A percentile compares a stretch with the other conserved stretches of the same genome.
These are phyloP conservation scores for Helichrysum umbraculigerum DNA, from an alignment of 129 eudicot genomes.

Conservation along the genomic window DNA sequence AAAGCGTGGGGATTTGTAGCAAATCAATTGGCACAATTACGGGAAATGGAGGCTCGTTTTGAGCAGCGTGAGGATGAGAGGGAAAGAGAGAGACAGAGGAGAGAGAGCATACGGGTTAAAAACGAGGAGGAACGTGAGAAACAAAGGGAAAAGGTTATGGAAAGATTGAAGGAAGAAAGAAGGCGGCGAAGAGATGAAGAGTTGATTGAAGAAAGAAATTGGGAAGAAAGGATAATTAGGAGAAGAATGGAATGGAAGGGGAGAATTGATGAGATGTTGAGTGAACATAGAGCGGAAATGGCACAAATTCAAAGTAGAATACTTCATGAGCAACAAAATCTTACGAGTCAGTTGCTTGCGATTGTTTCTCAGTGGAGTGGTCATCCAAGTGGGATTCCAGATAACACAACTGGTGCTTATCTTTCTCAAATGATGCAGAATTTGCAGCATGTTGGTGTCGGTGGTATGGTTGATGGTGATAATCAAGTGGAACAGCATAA, in stretches of 20 bases:
- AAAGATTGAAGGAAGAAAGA: conserved; percentile 62
- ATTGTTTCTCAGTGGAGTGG: conserved; percentile 88
- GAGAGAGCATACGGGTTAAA: conserved; percentile 51
- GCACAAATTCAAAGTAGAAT: conserved; percentile 73
- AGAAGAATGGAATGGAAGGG: conserved; percentile 81
- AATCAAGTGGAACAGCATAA: conserved; percentile 71
- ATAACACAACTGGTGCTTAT: conserved; percentile 67
- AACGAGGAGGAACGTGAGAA: conserved; percentile 59
- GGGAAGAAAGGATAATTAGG: conserved; percentile 68
- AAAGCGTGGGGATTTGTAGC: conserved; percentile 75
- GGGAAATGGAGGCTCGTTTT: conserved; percentile 71
- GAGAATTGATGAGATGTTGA: conserved; percentile 76
- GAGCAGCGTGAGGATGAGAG: conserved; percentile 81
- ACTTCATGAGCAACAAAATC: conserved; percentile 80
- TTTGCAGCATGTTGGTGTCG: conserved; percentile 58
- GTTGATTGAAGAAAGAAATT: conserved; percentile 52
- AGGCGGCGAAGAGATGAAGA: conserved; percentile 69
- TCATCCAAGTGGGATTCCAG: conserved; percentile 38
- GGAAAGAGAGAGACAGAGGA: conserved; percentile 67
- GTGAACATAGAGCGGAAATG: conserved; percentile 83
- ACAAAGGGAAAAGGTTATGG: conserved; percentile 45
- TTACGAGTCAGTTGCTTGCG: conserved; percentile 69
- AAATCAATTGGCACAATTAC: conserved; percentile 60
- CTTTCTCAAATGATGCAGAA: conserved; percentile 89
- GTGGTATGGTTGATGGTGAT: conserved; percentile 81